Evolutionary conservation across 306 rosid species (phyloP).

Genomic region (Rosa chinensis): DNA sequence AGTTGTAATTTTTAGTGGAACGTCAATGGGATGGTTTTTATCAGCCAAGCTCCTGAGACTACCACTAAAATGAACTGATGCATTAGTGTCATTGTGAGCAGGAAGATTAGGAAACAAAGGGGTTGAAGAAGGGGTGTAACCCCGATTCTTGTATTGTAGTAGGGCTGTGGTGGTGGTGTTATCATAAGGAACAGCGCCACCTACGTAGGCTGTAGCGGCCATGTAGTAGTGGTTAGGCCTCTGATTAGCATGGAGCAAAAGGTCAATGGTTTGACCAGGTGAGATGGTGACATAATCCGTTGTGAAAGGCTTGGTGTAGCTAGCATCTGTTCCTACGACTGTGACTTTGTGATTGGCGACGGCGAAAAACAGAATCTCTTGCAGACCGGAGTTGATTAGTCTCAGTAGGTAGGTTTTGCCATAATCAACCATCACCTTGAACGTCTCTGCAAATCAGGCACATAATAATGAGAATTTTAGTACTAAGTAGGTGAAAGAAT

Average conservation of each 20-base stretch:
- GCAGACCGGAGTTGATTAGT: slow-evolving; percentile 19
- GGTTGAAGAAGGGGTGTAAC: background rate
- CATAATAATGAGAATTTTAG: too few species aligned
- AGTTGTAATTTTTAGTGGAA: slow-evolving; percentile 13
- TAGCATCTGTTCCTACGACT: slow-evolving; percentile 32
- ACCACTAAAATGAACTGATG: slow-evolving; percentile 17
- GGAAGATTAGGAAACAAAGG: slow-evolving; percentile 21
- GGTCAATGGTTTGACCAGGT: slow-evolving; percentile 34
- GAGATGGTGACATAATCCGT: slow-evolving; percentile 20
- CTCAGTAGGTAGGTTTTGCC: slow-evolving; percentile 35
- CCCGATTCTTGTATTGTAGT: slow-evolving; percentile 3
- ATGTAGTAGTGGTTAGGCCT: slow-evolving; percentile 27
- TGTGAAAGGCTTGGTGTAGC: slow-evolving; percentile 34
- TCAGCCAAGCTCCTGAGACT: slow-evolving; percentile 25
- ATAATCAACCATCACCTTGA: slow-evolving; percentile 8
- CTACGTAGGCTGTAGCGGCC: slow-evolving; percentile 22
- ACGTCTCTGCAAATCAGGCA: slow-evolving; percentile 8
- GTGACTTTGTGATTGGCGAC: slow-evolving; percentile 30
- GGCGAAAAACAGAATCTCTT: slow-evolving; percentile 19
- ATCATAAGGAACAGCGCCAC: background rate
- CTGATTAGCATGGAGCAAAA: slow-evolving; percentile 24
- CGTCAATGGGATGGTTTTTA: background rate
- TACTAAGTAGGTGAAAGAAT: background rate
- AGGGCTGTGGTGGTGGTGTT: slow-evolving; percentile 36
- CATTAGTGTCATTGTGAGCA: slow-evolving; percentile 17